A percentile compares a stretch with the other conserved stretches of the same genome.
Evolutionary conservation across 73 alveolate species (phyloP).

Genomic region (Paramecium tetraurelia): DNA sequence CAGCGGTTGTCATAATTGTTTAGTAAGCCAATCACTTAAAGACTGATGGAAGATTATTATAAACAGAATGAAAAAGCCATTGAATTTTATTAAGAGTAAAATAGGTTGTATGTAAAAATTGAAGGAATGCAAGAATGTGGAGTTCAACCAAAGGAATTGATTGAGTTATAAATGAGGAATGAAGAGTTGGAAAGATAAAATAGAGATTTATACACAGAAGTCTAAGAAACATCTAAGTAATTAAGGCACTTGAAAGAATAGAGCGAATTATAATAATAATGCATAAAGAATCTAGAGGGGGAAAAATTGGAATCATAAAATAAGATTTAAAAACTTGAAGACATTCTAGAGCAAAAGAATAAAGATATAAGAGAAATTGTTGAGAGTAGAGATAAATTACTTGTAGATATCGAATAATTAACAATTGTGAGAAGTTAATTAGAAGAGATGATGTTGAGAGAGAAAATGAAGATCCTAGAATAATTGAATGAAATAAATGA

Average conservation of each 20-base stretch:
- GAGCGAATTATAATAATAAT: neutral
- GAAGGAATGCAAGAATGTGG: neutral
- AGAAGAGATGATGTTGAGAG: neutral
- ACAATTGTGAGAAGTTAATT: neutral
- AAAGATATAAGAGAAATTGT: neutral
- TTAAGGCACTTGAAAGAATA: neutral
- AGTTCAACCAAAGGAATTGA: neutral
- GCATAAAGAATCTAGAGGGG: neutral
- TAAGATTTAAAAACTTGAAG: neutral
- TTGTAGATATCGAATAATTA: neutral
- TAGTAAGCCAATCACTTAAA: neutral
- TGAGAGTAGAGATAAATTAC: neutral
- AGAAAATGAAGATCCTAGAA: slow-evolving; percentile 12
- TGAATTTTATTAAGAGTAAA: neutral
- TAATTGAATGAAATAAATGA: slow-evolving; percentile 29
- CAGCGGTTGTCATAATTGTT: neutral
- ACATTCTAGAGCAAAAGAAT: neutral
- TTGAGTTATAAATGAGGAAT: neutral
- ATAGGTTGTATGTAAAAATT: neutral
- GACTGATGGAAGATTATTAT: neutral
- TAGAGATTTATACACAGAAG: neutral
- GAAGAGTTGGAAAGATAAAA: slow-evolving; percentile 28
- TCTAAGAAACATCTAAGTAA: neutral
- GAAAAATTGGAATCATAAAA: neutral
- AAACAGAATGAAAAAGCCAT: neutral